Evolutionary conservation across 371 early-diverging fungal species (phyloP), one percentile per base, ranked within the genome.

Genomic region (Amoeboaphelidium occidentale): DNA sequence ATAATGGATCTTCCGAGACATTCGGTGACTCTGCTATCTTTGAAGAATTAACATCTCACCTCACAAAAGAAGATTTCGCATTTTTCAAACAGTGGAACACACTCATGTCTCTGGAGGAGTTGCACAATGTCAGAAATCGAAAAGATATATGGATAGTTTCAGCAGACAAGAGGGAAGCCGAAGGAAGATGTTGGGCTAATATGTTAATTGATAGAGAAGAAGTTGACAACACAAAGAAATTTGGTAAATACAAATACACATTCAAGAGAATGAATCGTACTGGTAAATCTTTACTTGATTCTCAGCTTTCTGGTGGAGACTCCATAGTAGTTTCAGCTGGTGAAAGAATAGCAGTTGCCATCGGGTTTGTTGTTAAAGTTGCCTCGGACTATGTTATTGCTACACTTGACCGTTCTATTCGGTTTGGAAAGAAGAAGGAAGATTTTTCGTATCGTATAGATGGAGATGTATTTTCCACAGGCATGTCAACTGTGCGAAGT

Each of bases 51-150:
- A 76, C 72, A 12, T 51, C 61, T 0, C 78, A 81, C 56, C 44
- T 91, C 22, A 71, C 63, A 2, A 61, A 63, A 2, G 43, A 27
- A 1, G 76, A 79, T 6, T 26, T 67, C 13, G 58, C 47, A 17
- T 93, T 94, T 56, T 74, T 84, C 48, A 63, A 65, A 13, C 63
- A 74, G 22, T 93, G 94, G 94, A 73, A 79, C 53, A 54, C 58
- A 2, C 51, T 91, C 17, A 58, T 94, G 22, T 68, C 75, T 10
- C 46, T 74, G 47, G 94, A 94, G 51, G 88, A 92, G 56, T 63
- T 66, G 0, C 81, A 82, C 25, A 62, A 74, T 41, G 61, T 70
- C 46, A 63, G 69, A 27, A 61, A 69, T 17, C 71, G 78, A 22
- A 72, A 71, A 26, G 81, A 87, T 56, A 75, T 90, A 12, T 92